These are phyloP conservation scores for Fusarium euwallaceae DNA, from an alignment of 2,329 filamentous ascomycete genomes.

Conservation along the genomic window DNA sequence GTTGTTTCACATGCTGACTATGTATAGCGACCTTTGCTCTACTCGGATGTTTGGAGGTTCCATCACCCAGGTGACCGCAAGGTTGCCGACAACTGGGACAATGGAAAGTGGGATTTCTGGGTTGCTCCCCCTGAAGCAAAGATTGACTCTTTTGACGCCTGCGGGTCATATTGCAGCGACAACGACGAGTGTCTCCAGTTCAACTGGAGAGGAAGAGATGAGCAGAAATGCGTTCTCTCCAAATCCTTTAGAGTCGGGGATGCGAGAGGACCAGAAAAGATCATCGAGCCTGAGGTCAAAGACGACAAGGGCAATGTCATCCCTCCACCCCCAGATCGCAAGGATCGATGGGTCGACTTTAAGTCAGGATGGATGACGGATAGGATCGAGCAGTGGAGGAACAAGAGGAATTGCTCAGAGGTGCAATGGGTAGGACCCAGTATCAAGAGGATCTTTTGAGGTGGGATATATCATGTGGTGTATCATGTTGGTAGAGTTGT, in stretches of 20 bases:
- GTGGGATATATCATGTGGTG: not conserved
- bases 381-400: conserved; percentile 45
- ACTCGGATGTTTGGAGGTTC: conserved; percentile 55
- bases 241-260: conserved; percentile 47
- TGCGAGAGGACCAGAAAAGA: conserved; percentile 40
- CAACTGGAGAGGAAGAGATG: conserved; percentile 50
- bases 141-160: conserved; percentile 46
- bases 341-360: conserved; percentile 47
- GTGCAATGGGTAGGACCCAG: conserved; percentile 53
- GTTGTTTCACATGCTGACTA: conserved; percentile 28
- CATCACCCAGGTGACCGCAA: conserved; percentile 49
- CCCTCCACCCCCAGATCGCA: conserved; percentile 33
- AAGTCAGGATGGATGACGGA: conserved; percentile 48
- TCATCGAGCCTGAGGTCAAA: conserved; percentile 42
- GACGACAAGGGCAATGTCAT: conserved; percentile 44
- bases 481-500: conserved; percentile 9
- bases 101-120: conserved; percentile 50
- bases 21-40: conserved; percentile 52
- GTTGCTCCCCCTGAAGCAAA: conserved; percentile 41
- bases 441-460: conserved; percentile 47
- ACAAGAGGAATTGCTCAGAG: conserved; percentile 43
- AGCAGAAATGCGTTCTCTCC: conserved; percentile 47
- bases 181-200: conserved; percentile 48
- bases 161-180: conserved; percentile 46
- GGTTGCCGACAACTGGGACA: conserved; percentile 48